Evolutionary conservation across 2,329 filamentous ascomycete species (phyloP), one percentile per base, ranked within the genome.

Genomic region (Penicillium oxalicum): DNA sequence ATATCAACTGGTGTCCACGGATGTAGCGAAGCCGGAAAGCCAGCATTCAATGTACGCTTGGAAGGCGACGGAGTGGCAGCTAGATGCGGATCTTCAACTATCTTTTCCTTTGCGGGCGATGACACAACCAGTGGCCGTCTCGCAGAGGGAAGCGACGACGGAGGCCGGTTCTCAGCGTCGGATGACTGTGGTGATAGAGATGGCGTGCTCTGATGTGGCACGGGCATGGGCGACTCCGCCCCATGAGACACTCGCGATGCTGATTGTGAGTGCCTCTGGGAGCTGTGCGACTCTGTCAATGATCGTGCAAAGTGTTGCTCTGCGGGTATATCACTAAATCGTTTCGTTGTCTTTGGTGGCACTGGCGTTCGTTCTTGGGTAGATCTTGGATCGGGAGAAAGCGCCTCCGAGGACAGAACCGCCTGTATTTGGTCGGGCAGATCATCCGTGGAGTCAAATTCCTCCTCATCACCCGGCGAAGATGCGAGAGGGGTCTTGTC

Each of bases 101-200:
- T 64, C 13, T 71, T 68, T 9, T 63, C 53, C 36, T 68, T 69
- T 2, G 66, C 61, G 8, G 67, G 62, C 18, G 62, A 68, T 36
- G 59, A 52, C 38, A 62, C 51, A 38, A 65, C 70, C 26, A 26
- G 11, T 24, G 68, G 56, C 49, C 70, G 61, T 53, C 71, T 75
- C 45, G 73, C 74, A 2, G 77, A 73, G 1, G 78, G 79, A 45
- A 76, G 80, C 4, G 83, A 82, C 1, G 85, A 87, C 0, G 87
- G 87, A 1, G 86, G 86, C 41, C 80, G 82, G 57, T 91, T 91
- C 66, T 93, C 88, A 0, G 85, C 86, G 62, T 93, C 85, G 0
- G 87, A 91, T 1, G 86, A 85, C 58, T 88, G 86, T 0, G 84
- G 84, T 1, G 86, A 87, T 13, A 79, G 78, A 0, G 84, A 87